Conservation (phyloP, 2,329 filamentous ascomycete species). For the Penicillium sclerotiorum region DNA sequence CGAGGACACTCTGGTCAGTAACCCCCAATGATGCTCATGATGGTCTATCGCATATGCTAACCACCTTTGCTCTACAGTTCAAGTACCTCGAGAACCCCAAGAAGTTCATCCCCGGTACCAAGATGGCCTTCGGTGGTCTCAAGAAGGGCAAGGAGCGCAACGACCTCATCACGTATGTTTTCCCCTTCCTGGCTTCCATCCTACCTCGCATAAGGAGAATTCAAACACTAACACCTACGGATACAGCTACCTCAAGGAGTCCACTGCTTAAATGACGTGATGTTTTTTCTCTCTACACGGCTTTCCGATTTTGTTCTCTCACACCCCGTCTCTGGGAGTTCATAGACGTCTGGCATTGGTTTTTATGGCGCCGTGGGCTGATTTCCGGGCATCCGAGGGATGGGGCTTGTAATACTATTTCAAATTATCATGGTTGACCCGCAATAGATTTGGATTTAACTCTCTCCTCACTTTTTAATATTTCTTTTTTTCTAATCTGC, state of each 20-base stretch:
- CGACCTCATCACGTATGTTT: slow-evolving; percentile 90
- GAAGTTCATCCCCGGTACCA: slow-evolving; percentile 99
- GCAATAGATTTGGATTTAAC: slow-evolving; percentile 37
- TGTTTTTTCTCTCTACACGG: slow-evolving; percentile 20
- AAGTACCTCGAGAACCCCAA: slow-evolving; percentile 99
- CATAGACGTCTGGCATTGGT: slow-evolving; percentile 25
- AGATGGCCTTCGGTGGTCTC: slow-evolving; percentile 99
- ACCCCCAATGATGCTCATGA: neutral
- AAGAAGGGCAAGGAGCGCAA: slow-evolving; percentile 99
- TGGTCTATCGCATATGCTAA: slow-evolving; percentile 14
- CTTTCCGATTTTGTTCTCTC: slow-evolving; percentile 22
- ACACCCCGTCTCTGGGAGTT: slow-evolving; percentile 20
- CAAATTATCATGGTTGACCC: slow-evolving; percentile 34
- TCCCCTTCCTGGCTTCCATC: neutral
- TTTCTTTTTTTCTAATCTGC: neutral
- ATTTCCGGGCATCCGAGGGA: slow-evolving; percentile 27
- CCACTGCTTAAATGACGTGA: slow-evolving; percentile 37
- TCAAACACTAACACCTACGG: slow-evolving; percentile 22
- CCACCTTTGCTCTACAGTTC: slow-evolving; percentile 60
- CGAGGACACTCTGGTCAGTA: slow-evolving; percentile 75
- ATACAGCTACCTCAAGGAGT: slow-evolving; percentile 43
- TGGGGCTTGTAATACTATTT: slow-evolving; percentile 44
- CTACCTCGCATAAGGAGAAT: too few relatives aligned
- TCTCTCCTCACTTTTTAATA: slow-evolving; percentile 12
- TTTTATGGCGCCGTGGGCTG: slow-evolving; percentile 27